Evolutionary conservation across 345 rosid species (phyloP), one percentile per base, ranked within the genome.

Genomic region (Moricandia moricandioides): DNA sequence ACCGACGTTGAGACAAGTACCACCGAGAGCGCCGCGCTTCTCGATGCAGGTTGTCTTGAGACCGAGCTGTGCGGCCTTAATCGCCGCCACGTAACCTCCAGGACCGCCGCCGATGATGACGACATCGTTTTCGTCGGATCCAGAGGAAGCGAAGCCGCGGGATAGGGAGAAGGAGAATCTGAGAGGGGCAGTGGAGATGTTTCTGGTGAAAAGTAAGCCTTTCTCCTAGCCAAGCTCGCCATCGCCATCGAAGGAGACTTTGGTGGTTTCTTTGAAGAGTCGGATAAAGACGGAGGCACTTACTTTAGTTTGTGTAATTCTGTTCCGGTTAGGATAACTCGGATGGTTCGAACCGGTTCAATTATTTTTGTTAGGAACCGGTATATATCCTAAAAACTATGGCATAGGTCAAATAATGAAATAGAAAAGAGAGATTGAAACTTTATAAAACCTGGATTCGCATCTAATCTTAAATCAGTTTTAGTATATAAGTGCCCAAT

Each of bases 71-170:
- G 97, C 91, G 8, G 99, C 99, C 80, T 96, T 96, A 77, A 96
- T 96, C 79, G 99, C 99, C 26, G 99, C 99, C 35, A 92, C 99
- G 65, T 96, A 96, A 12, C 99, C 99, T 4, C 99, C 99, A 47
- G 99, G 99, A 6, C 99, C 99, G 5, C 99, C 98, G 37, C 99
- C 98, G 82, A 96, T 82, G 68, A 96, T 79, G 26, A 96, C 96
- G 51, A 96, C 99, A 67, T 96, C 99, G 83, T 89, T 91, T 10
- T 96, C 99, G 3, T 91, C 98, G 72, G 98, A 92, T 84, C 89
- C 98, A 14, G 88, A 66, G 10, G 86, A 84, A 43, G 98, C 88
- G 74, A 92, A 92, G 24, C 97, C 86, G 40, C 97, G 84, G 37
- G 91, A 82, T 35, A 90, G 85, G 43, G 89, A 85, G 77, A 78